Evolutionary conservation across 108 stramenopile genomes (phyloP).

Genomic region (Discostella pseudostelligera): DNA sequence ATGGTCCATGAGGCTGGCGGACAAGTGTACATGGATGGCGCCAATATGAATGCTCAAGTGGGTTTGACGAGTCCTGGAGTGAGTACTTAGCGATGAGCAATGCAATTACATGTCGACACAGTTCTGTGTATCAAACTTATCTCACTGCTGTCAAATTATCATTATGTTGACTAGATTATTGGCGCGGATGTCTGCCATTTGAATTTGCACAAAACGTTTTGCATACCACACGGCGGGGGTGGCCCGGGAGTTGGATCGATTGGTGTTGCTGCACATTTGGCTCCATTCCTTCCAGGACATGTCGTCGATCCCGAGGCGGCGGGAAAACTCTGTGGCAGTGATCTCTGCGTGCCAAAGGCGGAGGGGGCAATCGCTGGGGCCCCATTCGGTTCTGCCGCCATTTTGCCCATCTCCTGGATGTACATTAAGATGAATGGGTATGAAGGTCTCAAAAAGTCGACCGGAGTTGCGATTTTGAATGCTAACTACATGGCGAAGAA

Average conservation of each 20-base stretch:
- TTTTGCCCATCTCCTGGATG: constrained; percentile 99
- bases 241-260: constrained; percentile 98
- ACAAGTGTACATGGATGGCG: constrained; percentile 99
- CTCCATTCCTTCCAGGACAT: constrained; percentile 98
- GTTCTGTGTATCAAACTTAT: too few relatives aligned
- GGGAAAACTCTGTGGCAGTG: constrained; percentile 78
- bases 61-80: constrained; percentile 95
- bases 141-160: neutral
- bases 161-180: constrained; percentile 44
- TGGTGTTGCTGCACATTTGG: constrained; percentile 93
- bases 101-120: neutral
- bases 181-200: constrained; percentile 99
- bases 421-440: constrained; percentile 98
- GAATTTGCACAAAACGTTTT: constrained; percentile 99
- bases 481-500: constrained; percentile 99
- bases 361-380: constrained; percentile 91
- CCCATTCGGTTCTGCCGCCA: constrained; percentile 97
- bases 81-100: neutral
- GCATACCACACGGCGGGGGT: constrained; percentile 99
- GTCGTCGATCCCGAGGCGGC: constrained; percentile 79
- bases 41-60: constrained; percentile 99
- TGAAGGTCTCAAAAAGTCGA: constrained; percentile 89
- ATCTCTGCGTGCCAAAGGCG: constrained; percentile 75
- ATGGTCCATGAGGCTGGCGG: constrained; percentile 93
- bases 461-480: constrained; percentile 94